Base-by-base conservation (phyloP, 495 filamentous ascomycete species). In the Ramalina intermedia region DNA sequence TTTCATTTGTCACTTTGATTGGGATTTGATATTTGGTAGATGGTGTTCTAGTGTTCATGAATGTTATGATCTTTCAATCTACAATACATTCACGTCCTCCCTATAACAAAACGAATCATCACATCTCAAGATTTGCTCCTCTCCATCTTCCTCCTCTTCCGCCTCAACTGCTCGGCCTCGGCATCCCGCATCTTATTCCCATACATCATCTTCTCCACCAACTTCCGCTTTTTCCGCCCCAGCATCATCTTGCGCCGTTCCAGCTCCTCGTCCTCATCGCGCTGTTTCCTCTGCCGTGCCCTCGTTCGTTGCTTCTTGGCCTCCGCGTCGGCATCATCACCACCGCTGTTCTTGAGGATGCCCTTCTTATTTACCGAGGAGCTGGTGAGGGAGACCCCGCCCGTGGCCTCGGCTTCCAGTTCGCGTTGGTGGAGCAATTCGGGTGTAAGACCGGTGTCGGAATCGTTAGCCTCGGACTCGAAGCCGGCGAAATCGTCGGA, bases 211-310 rank as follows among this genome's bases (percentile, higher is more conserved):
- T 93, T 88, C 70, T 90, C 86, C 47, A 85, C 74, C 52, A 90
- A 68, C 76, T 89, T 90, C 56, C 86, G 71, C 74, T 90, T 90
- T 78, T 86, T 88, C 67, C 85, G 79, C 66, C 80, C 81, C 72
- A 93, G 83, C 86, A 93, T 93, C 65, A 87, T 87, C 74, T 90
- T 90, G 63, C 82, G 78, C 62, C 86, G 72, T 66, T 90, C 84
- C 41, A 89, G 69, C 55, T 89, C 84, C 61, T 90, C 85, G 20
- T 84, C 84, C 61, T 87, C 84, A 61, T 85, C 73, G 48, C 68
- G 73, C 50, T 76, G 70, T 68, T 80, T 78, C 71, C 78, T 81
- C 26, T 64, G 61, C 42, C 79, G 80, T 11, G 80, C 68, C 65
- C 75, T 81, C 71, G 82, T 85, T 53, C 73, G 71, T 47, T 68